These are phyloP conservation scores for Exophiala sideris DNA, from an alignment of 2,329 filamentous ascomycete genomes.

Conservation along the genomic window DNA sequence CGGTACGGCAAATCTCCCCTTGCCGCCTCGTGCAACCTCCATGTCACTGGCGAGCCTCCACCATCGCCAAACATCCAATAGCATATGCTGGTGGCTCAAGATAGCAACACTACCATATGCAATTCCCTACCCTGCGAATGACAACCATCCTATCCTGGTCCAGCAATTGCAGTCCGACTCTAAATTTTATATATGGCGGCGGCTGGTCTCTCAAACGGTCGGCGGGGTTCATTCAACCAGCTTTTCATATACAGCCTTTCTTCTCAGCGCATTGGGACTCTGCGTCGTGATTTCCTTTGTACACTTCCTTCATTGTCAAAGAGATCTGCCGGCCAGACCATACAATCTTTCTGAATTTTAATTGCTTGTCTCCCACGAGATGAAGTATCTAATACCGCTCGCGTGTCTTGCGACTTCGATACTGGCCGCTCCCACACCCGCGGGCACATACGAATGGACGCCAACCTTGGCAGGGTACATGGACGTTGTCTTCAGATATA, in stretches of 20 bases:
- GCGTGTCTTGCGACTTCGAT: constrained; percentile 34
- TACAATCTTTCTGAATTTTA: constrained; percentile 1
- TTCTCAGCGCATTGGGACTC: constrained; percentile 7
- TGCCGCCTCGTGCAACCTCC: constrained; percentile 22
- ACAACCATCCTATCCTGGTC: constrained; percentile 19
- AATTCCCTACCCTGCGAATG: constrained; percentile 9
- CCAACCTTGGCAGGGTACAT: constrained; percentile 40
- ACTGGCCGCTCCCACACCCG: constrained; percentile 35
- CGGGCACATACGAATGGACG: constrained; percentile 38
- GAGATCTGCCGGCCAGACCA: constrained; percentile 17
- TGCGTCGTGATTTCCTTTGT: constrained; percentile 10
- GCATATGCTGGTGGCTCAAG: constrained; percentile 12
- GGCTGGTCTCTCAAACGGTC: constrained; percentile 20
- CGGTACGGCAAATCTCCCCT: constrained; percentile 20
- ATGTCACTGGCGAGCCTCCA: constrained; percentile 13
- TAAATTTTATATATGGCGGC: constrained; percentile 20
- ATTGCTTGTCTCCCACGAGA: constrained; percentile 6
- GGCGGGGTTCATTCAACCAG: background rate
- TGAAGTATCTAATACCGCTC: constrained; percentile 17
- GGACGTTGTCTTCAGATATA: constrained; percentile 38
- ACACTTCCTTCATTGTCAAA: constrained; percentile 17
- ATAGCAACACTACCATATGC: constrained; percentile 20
- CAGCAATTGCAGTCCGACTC: constrained; percentile 16
- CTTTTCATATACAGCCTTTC: constrained; percentile 16
- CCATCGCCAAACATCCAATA: constrained; percentile 12